Base-by-base conservation (phyloP, 2,329 filamentous ascomycete genomes). In the Colletotrichum somersetense region DNA sequence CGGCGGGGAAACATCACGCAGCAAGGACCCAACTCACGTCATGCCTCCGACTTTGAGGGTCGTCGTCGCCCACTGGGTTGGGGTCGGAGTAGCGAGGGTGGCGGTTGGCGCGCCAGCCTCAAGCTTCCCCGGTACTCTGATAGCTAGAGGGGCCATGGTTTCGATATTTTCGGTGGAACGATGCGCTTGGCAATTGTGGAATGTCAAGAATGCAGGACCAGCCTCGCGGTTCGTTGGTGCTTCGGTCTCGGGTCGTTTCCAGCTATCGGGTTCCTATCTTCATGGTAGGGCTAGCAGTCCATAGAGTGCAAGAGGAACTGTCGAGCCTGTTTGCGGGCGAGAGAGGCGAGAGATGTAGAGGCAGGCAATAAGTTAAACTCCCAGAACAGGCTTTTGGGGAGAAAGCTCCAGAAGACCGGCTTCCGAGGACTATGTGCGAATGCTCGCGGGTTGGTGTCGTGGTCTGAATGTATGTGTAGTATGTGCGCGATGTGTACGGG, bases 21-120 rank as follows among this genome's bases (percentile, higher is more conserved):
- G 66, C 59, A 66, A 65, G 66, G 71, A 18, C 65, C 66, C 50
- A 52, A 87, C 87, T 87, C 84, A 90, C 88, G 91, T 92, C 91
- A 92, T 99, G 76, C 96, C 96, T 76, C 93, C 94, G 52, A 99
- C 92, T 78, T 92, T 93, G 73, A 99, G 84, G 26, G 95, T 98
- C 42, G 96, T 98, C 16, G 93, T 97, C 50, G 94, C 94, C 90
- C 97, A 92, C 80, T 92, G 90, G 72, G 88, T 84, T 33, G 66
- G 62, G 46, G 87, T 86, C 42, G 81, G 79, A 64, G 80, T 79
- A 40, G 77, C 78, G 26, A 83, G 76, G 18, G 79, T 79, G 44
- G 78, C 76, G 46, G 74, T 75, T 40, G 55, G 76, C 56, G 10
- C 79, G 59, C 75, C 55, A 20, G 33, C 75, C 50, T 77, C 72